Evolutionary conservation across 768 basidiomycete genomes (phyloP), one percentile per base, ranked within the genome.

Genomic region (Inosperma sp.): DNA sequence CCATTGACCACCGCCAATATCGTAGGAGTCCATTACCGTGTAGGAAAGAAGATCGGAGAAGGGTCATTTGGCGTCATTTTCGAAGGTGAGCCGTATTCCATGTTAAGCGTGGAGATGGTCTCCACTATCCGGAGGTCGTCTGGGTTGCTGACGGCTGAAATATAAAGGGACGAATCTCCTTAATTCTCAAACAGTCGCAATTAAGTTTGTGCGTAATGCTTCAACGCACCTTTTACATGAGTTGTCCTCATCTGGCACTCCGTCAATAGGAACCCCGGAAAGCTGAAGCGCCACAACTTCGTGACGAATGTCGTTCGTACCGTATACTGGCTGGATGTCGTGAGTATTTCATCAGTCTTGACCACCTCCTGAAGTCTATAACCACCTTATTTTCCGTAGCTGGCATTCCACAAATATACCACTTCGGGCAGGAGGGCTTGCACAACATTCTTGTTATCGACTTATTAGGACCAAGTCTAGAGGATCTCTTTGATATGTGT

Each of bases 361-460:
- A 44, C 43, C 58, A 52, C 61, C 56, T 47, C 45, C 55, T 52
- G 53, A 34, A n/a, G 44, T 23, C 49, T 56, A 40, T 50, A 44
- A 25, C 29, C 40, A 50, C 27, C 47, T 30, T 53, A 50, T 48
- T 39, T 37, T 57, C 50, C 57, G 49, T 69, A 97, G 94, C 84
- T 56, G 95, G 96, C 17, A 95, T 99, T 42, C 95, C 94, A 22
- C 94, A 98, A 73, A 97, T 99, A 69, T 97, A 98, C 74, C 95
- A 99, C 72, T 99, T 98, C 67, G 96, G 96, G 41, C 94, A 97
- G 71, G 96, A 99, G 70, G 96, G 89, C 12, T 79, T 98, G 23
- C 94, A 99, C 74, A 98, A 99, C 64, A 94, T 99, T 57, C 82
- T 99, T 54, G 94, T 99, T 58, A 98, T 99, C 62, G 96, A 99